Evolutionary conservation across 345 rosid species (phyloP), one percentile per base, ranked within the genome.

Genomic region (Eucalyptus sp.): DNA sequence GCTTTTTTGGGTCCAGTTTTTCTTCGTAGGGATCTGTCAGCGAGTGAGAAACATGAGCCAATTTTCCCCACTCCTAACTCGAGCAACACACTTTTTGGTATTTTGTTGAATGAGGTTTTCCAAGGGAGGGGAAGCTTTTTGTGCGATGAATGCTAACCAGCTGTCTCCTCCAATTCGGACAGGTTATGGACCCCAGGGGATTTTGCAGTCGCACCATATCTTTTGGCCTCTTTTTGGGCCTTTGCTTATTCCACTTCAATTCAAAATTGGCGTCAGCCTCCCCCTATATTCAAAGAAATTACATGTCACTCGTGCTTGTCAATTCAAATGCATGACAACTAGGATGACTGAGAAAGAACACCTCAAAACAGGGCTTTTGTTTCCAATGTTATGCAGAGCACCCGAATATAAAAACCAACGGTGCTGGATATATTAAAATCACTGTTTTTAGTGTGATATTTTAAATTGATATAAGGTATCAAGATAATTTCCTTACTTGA

Each of bases 91-190:
- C 9, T n/a, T 8, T 8, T 62, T 87, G 27, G 87, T 16, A 15
- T 86, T 49, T 5, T 50, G 87, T 37, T 10, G 88, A 68, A 76
- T 64, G 87, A 33, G 84, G 60, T 46, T 89, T 56, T 46, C 86
- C 86, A 46, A 51, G 41, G 86, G 79, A 88, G 87, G 76, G 76
- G 37, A 64, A 64, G 76, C 17, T 64, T 64, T 64, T 64, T 29
- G 29, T 41, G 84, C 44, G 84, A 41, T 41, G 84, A 76, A 41
- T 76, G 48, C 24, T 51, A 87, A 84, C 88, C 58, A 88, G 81
- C 88, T 88, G 94, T 91, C 94, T 88, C 94, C 94, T 90, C 91
- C 94, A 88, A 41, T 89, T 87, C 88, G 81, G 92, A 92, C 96
- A 92, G 91, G 43, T 16, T 6, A 22, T 31, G 68, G 89, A 88